These are phyloP conservation scores for Biscutella laevigata DNA, from an alignment of 441 rosid genomes.

Conservation along the genomic window DNA sequence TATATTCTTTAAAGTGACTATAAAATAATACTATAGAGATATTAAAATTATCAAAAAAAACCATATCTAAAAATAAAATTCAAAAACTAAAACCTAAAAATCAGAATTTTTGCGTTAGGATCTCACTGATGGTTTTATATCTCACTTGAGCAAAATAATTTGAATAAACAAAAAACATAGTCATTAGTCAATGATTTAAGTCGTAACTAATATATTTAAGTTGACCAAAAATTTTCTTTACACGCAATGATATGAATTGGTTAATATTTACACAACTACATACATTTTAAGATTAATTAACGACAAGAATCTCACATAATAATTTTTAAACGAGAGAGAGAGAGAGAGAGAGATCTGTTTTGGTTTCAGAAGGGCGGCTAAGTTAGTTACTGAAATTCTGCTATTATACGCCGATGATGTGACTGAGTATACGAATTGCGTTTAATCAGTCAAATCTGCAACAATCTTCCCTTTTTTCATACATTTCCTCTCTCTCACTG, in stretches of 20 bases:
- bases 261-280: neutral
- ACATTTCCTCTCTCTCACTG: neutral
- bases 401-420: neutral
- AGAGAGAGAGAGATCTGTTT: neutral
- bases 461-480: constrained; percentile 8
- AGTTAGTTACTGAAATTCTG: constrained; percentile 10
- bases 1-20: too few relatives aligned
- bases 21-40: too few relatives aligned
- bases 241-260: neutral
- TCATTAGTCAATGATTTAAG: too few relatives aligned
- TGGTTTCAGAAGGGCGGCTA: constrained; percentile 16
- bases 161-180: too few relatives aligned
- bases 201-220: too few relatives aligned
- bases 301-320: neutral
- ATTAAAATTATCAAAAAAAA: too few relatives aligned
- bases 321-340: neutral
- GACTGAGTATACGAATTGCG: constrained; percentile 12
- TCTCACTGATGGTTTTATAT: too few relatives aligned
- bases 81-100: too few relatives aligned
- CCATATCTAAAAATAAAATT: too few relatives aligned
- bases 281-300: neutral
- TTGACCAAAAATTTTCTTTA: neutral
- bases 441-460: constrained; percentile 22
- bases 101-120: too few relatives aligned
- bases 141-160: too few relatives aligned